Evolutionary conservation across 345 rosid species (phyloP), one percentile per base, ranked within the genome.

Genomic region (Clarkia xantiana): DNA sequence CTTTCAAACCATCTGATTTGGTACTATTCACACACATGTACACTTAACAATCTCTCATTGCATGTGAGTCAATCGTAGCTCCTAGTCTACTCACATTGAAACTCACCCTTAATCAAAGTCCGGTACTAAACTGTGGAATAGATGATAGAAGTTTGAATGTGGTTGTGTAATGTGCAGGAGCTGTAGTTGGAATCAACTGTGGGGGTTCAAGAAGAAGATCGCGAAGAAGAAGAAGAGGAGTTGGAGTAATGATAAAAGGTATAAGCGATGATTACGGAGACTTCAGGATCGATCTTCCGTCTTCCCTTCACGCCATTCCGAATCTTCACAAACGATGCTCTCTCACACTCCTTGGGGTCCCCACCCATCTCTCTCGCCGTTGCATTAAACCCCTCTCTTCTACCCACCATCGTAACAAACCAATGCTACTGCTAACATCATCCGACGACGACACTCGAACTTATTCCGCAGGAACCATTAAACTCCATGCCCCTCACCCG

Each of bases 251-350:
- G 18, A 60, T 62, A 25, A 44, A 22, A 25, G 70, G 54, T 13
- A 10, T 40, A 3, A 65, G 73, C 16, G 66, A 72, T 22, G 68
- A 58, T 49, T 49, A 61, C 23, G 77, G 77, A n/a, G 73, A 68
- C 45, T 72, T 72, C 61, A 40, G 45, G 2, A 65, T 72, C 36
- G 77, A 72, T 51, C 66, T 68, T 36, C 77, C 73, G 49, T 72
- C 77, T 13, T 58, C 59, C 52, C 68, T 72, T 58, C 77, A 68
- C 19, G 77, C 58, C 44, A 46, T 53, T 6, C 63, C 54, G 14
- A 22, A 48, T 57, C 49, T 72, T 41, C 65, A 59, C 14, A 50
- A 22, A 42, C 38, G 12, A 53, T 72, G 77, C 53, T 61, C 50
- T 0, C 56, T 68, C 13, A 40, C 20, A 46, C 67, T 56, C 17